Percentiles rank a stretch among this genome's conserved stretches.
Evolutionary conservation across 2,329 filamentous ascomycete genomes (phyloP).

Genomic region (Diaporthe velutina): DNA sequence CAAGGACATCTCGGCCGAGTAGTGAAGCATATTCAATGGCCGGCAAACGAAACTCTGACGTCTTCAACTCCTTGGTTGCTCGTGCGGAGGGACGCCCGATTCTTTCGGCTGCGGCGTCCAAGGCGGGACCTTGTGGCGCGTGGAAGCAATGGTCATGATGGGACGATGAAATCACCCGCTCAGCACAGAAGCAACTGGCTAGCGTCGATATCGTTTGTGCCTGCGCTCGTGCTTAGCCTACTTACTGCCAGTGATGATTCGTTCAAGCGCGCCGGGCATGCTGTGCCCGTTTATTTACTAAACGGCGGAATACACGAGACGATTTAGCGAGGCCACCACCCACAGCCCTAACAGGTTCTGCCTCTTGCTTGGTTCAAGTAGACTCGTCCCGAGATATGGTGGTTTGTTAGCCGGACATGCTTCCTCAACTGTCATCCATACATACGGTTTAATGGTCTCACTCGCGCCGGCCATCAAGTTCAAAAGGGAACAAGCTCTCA

Average conservation of each 20-base stretch:
- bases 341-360: neutral
- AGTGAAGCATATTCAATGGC: neutral
- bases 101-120: neutral
- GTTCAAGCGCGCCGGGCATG: neutral
- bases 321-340: neutral
- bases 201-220: neutral
- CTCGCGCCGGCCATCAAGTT: neutral
- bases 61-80: neutral
- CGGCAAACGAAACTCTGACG: neutral
- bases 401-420: neutral
- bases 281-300: neutral
- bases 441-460: neutral
- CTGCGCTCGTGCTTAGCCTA: neutral
- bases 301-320: neutral
- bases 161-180: constrained; percentile 15
- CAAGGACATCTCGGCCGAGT: neutral
- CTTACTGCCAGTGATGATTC: neutral
- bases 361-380: neutral
- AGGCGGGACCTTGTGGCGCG: neutral
- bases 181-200: neutral
- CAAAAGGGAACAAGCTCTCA: neutral
- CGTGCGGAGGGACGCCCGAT: neutral
- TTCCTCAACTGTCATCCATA: neutral
- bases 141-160: neutral
- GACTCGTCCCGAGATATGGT: neutral